These are phyloP conservation scores for Ceratobasidium papillatum DNA, from an alignment of 1,284 basidiomycete genomes.

Conservation along the genomic window DNA sequence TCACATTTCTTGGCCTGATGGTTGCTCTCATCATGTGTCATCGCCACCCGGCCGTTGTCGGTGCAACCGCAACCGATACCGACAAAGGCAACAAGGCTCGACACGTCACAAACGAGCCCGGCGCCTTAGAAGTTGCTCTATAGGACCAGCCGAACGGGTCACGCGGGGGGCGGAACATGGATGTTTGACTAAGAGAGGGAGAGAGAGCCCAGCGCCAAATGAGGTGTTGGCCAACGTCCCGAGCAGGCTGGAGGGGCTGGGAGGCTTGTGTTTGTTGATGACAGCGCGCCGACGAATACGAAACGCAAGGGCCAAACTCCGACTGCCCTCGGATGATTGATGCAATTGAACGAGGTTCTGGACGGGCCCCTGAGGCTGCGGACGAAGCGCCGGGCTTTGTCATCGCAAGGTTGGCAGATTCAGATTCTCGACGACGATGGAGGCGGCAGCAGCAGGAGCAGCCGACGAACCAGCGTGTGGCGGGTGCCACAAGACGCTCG, in stretches of 20 bases:
- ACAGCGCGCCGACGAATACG: no score
- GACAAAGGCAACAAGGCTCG: no score
- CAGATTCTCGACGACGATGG: conserved; percentile 28
- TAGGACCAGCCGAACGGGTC: neutral
- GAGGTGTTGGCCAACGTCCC: neutral
- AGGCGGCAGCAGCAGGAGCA: conserved; percentile 8
- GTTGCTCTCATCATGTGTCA: neutral
- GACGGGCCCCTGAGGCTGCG: neutral
- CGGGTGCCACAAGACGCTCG: conserved; percentile 83
- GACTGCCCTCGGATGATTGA: neutral
- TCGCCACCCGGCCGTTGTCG: neutral
- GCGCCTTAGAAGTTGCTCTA: conserved; percentile 7
- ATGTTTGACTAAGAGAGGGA: no score
- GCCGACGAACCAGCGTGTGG: conserved; percentile 62
- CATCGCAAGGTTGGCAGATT: neutral
- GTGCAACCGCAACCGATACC: neutral
- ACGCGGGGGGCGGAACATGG: neutral
- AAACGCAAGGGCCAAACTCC: neutral
- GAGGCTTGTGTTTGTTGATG: neutral
- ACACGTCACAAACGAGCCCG: neutral
- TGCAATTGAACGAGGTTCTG: neutral
- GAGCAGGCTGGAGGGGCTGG: neutral
- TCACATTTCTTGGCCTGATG: neutral
- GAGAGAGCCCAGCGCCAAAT: neutral
- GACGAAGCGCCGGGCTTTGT: neutral